Percentiles rank a stretch among this genome's conserved stretches.
Evolutionary conservation across 2,329 filamentous ascomycete genomes (phyloP).

Genomic region (Pseudocercospora fuligena): DNA sequence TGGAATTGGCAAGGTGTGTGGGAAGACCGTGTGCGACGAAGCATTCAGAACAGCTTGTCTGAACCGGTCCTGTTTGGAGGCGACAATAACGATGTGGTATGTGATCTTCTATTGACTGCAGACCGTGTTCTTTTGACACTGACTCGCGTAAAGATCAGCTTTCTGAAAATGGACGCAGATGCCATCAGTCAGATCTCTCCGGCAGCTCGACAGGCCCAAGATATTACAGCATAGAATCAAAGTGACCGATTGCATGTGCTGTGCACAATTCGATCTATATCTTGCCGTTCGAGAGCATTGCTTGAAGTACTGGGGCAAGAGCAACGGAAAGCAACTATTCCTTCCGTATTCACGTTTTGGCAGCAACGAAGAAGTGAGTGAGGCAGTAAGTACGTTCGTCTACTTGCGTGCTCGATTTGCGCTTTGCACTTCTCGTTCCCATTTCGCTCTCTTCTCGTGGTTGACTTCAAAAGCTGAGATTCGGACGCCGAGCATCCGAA

Average conservation of each 20-base stretch:
- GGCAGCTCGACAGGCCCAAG: conserved; percentile 10
- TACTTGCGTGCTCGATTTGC: neutral
- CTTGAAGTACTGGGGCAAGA: neutral
- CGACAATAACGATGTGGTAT: conserved; percentile 72
- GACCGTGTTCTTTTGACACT: neutral
- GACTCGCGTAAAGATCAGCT: conserved; percentile 34
- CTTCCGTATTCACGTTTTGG: neutral
- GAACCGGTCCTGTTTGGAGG: conserved; percentile 79
- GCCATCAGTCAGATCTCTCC: conserved; percentile 29
- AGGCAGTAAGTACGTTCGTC: neutral
- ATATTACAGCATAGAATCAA: neutral
- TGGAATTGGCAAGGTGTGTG: conserved; percentile 99
- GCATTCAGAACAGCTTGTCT: conserved; percentile 75
- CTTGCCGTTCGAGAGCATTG: neutral
- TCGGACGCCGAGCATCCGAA: conserved; percentile 8
- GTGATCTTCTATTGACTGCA: conserved; percentile 31
- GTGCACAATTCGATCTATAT: neutral
- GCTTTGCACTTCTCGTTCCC: neutral
- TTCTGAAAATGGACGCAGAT: conserved; percentile 37
- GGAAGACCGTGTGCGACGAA: conserved; percentile 84
- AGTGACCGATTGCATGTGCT: neutral
- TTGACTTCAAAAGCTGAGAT: neutral
- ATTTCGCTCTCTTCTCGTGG: neutral
- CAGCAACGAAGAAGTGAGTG: neutral
- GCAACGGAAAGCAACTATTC: neutral